phyloP scores from a whole-genome alignment of 345 rosid genomes.

The Eucalyptus albens region DNA sequence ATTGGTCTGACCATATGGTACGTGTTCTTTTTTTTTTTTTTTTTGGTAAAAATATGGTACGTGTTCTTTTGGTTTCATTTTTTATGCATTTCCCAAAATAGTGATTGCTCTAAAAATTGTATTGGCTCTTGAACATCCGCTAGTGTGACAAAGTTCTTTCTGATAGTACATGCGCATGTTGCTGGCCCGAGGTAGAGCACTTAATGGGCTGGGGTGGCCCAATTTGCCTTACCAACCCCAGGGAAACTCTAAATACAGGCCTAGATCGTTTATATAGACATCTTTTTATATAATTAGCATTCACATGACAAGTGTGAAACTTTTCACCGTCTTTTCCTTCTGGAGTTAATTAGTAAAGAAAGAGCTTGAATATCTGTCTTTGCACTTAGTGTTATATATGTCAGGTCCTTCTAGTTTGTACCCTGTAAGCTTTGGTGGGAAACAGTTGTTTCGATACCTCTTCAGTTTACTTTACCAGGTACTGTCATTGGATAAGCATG shows the following conservation, averaged over 20 bases:
- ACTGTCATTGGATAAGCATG: not conserved
- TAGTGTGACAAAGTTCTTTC: not conserved
- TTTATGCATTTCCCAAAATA: not conserved
- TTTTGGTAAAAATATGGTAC: too few relatives aligned
- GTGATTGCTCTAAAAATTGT: not conserved
- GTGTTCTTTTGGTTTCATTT: not conserved
- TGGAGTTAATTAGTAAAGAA: not conserved
- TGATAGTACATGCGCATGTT: not conserved
- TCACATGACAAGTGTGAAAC: not conserved
- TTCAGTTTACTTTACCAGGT: not conserved
- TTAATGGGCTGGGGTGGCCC: not conserved
- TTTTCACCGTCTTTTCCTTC: not conserved
- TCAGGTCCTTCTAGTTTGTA: not conserved
- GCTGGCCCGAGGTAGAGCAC: not conserved
- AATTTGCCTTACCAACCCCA: not conserved
- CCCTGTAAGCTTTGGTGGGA: not conserved
- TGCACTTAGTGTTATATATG: not conserved
- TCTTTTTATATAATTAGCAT: not conserved
- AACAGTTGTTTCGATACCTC: not conserved
- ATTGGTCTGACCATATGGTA: slow-evolving; percentile 83
- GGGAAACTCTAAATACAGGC: not conserved
- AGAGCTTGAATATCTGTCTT: not conserved
- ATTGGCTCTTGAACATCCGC: not conserved
- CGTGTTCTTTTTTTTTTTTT: not conserved
- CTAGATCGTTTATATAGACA: not conserved